Percentiles rank a stretch among this genome's conserved stretches.
Conservation (phyloP, 1,139 yeast genomes). For the Zygoascus meyerae region DNA sequence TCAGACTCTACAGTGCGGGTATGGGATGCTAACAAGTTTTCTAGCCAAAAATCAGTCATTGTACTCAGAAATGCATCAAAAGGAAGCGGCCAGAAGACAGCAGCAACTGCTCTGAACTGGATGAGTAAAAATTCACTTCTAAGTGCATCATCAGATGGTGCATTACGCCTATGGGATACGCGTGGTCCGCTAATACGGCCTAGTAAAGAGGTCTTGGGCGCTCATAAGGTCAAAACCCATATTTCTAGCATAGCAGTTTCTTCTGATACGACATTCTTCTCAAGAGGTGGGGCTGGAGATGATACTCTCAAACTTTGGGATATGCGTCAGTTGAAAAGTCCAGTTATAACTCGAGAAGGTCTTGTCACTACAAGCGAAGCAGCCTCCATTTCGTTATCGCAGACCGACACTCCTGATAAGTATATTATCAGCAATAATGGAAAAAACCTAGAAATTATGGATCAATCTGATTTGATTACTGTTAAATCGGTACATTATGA, state of each 20-base stretch:
- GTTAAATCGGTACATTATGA: constrained; percentile 23
- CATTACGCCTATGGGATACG: constrained; percentile 30
- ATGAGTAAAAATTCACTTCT: constrained; percentile 22
- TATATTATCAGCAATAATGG: constrained; percentile 27
- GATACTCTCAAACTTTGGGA: constrained; percentile 36
- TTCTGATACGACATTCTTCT: constrained; percentile 22
- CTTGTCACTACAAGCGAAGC: constrained; percentile 24
- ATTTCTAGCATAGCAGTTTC: constrained; percentile 20
- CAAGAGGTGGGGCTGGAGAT: constrained; percentile 30
- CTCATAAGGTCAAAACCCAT: constrained; percentile 22
- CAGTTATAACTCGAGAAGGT: constrained; percentile 28
- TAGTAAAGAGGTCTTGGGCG: constrained; percentile 22
- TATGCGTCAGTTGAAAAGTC: constrained; percentile 30
- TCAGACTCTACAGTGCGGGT: constrained; percentile 35
- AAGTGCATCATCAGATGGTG: constrained; percentile 29
- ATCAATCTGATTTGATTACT: constrained; percentile 34
- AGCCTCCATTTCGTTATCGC: constrained; percentile 24
- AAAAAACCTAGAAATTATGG: constrained; percentile 31
- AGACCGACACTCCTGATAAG: constrained; percentile 23
- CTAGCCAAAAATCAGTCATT: constrained; percentile 29
- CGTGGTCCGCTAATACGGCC: constrained; percentile 31
- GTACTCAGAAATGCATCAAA: constrained; percentile 23
- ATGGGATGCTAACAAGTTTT: constrained; percentile 31
- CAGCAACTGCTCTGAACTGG: constrained; percentile 24
- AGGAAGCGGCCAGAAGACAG: constrained; percentile 22